Percentiles rank a stretch among this genome's conserved stretches.
These are phyloP conservation scores for Scytalidium sp. DNA, from an alignment of 2,329 filamentous ascomycete genomes.

Conservation along the genomic window DNA sequence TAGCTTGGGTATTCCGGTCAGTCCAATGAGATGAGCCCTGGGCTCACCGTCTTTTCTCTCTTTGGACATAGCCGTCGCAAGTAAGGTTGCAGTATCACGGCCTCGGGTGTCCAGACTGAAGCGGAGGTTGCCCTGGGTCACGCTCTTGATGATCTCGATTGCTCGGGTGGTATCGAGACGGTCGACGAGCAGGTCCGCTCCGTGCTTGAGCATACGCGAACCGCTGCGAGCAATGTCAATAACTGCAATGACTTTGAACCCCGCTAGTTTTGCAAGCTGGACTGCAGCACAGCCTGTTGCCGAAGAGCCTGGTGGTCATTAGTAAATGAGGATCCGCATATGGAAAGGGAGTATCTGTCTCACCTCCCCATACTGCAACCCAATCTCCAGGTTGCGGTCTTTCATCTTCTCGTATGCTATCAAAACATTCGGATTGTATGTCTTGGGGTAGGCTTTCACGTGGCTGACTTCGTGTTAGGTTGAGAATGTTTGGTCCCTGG, in stretches of 20 bases:
- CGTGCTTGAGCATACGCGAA: conserved; percentile 46
- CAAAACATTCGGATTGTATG: conserved; percentile 60
- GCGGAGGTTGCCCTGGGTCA: conserved; percentile 54
- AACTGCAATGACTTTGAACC: conserved; percentile 62
- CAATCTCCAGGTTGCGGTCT: conserved; percentile 61
- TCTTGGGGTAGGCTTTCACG: conserved; percentile 53
- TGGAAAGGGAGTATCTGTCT: too few relatives aligned
- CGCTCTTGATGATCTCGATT: conserved; percentile 58
- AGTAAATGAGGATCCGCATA: not conserved
- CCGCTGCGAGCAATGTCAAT: conserved; percentile 68
- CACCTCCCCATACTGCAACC: conserved; percentile 71
- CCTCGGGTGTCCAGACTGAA: conserved; percentile 70
- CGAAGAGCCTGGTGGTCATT: conserved; percentile 49
- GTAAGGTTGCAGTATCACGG: conserved; percentile 55
- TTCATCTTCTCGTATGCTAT: conserved; percentile 48
- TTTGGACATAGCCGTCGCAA: conserved; percentile 32
- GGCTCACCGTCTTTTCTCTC: conserved; percentile 9
- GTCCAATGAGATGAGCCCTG: conserved; percentile 59
- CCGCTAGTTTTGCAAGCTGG: conserved; percentile 65
- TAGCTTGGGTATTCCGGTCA: conserved; percentile 64
- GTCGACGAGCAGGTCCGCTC: conserved; percentile 65
- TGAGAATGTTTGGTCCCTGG: conserved; percentile 53
- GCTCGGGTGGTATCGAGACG: conserved; percentile 64
- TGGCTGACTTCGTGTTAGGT: conserved; percentile 44
- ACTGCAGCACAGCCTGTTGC: conserved; percentile 65